Evolutionary conservation across 176 grass and related monocot genomes (phyloP).

Genomic region (Phoenix roebelenii): DNA sequence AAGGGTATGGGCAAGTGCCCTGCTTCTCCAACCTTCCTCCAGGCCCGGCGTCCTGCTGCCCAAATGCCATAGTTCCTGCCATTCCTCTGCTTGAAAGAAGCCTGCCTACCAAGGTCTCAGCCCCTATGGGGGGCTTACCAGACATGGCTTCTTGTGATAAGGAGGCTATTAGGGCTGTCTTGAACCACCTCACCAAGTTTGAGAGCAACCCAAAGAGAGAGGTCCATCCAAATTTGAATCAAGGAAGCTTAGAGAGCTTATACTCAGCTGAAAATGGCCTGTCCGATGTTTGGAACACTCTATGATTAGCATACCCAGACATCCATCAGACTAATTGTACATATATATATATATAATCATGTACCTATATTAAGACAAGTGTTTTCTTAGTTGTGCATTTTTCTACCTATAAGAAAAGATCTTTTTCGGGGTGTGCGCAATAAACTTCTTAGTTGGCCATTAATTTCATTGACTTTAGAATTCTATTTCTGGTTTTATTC

Average conservation of each 20-base stretch:
- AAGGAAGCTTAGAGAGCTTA: conserved; percentile 5
- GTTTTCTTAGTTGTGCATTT: no score
- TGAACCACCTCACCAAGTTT: conserved; percentile 13
- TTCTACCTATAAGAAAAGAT: no score
- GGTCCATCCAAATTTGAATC: conserved; percentile 1
- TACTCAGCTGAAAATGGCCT: conserved; percentile 8
- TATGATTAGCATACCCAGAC: neutral
- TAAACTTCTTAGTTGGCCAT: no score
- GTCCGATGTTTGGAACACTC: conserved; percentile 16
- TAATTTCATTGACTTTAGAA: no score
- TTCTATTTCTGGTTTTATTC: no score
- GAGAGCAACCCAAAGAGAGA: neutral
- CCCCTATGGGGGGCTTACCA: conserved; percentile 2
- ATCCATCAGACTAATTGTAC: no score
- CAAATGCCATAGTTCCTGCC: no score
- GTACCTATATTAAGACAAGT: no score
- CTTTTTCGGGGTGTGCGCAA: no score
- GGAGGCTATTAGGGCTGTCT: conserved; percentile 4
- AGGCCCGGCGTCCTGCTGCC: no score
- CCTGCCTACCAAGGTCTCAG: neutral
- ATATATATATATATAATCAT: no score
- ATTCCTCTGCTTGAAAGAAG: no score
- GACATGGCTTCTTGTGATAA: neutral
- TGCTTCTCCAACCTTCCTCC: conserved; percentile 21
- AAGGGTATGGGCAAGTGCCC: conserved; percentile 21